Evolutionary conservation across 169 alveolate species (phyloP), one percentile per base, ranked within the genome.

Genomic region (Cryptosporidium xiaoi): DNA sequence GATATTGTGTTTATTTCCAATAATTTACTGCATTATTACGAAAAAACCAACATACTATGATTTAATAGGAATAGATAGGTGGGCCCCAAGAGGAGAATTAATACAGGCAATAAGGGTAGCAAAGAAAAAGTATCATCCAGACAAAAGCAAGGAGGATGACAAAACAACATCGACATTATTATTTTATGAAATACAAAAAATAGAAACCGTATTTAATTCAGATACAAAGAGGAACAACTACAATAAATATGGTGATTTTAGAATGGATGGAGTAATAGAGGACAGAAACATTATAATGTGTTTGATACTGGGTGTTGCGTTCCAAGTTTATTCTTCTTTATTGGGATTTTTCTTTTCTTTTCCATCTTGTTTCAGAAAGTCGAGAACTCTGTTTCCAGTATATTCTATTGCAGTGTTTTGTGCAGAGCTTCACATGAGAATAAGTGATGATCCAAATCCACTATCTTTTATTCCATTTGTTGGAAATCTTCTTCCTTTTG

Each of bases 51-150:
- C 69, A 16, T 60, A 77, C 50, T 77, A 77, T 77, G 87, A 77
- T 44, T 16, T 77, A 8, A 77, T 77, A 27, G 66, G 51, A 24
- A 62, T 77, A 15, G 71, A 62, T 77, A 56, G 71, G 34, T 77
- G 87, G 87, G 87, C 87, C 20, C 64, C 87, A 16, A 56, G 87
- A 27, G 40, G 55, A 4, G 87, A 77, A 46, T 34, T 77, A 2
- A 66, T 62, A 27, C 87, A 77, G 20, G 71, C 87, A 34, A 77
- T 77, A 33, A 34, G 87, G 56, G 16, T 77, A 13, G 87, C 87
- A 5, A 77, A 77, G 64, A 77, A 77, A 50, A 77, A 77, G 33
- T 77, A 77, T 29, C 87, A 77, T 56, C 87, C 87, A 1, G 87
- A 77, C 40, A 77, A 77, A 24, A 77, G 56, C 64, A 60, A 40